Evolutionary conservation across 169 alveolate species (phyloP), one percentile per base, ranked within the genome.

Genomic region (Eimeria maxima): DNA sequence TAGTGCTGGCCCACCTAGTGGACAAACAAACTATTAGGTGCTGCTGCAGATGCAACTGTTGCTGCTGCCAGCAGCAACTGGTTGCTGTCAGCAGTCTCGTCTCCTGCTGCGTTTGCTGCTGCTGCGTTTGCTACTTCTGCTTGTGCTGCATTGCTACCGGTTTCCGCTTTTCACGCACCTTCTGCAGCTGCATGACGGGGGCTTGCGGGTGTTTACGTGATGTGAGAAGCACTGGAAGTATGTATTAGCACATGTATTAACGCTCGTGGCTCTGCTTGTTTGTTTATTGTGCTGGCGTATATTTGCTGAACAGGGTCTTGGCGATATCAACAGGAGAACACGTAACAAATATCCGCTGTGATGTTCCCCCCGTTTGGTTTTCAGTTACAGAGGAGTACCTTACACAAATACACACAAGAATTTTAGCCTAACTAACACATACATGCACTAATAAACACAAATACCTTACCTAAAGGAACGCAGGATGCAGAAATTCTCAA

Each of bases 11-110:
- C 27, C 90, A 80, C 45, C 90, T 80, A 24, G 67, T 80, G 67
- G 90, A 42, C 90, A 44, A 20, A 71, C 90, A 45, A 45, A 47
- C 90, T 45, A 80, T 80, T 16, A 80, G 90, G 90, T 67, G 44
- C 78, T 4, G 78, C 78, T 67, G 42, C 78, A 1, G 78, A 22
- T 67, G 78, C 78, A 18, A 29, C 78, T 67, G 76, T 65, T 20
- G 78, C 18, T 29, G 78, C 11, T 29, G 29, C 16, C 24, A 33
- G 38, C 38, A 33, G 38, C 63, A 8, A 8, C 63, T 53, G 11
- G 63, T 53, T 53, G 63, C 63, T 53, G 18, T 2, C 38, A 33
- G 38, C 38, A 0, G 11, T 16, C 18, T 53, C 63, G 63, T 53
- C 11, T 53, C 2, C 63, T 53, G 63, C 63, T 53, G 63, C 18